Evolutionary conservation across 2,329 filamentous ascomycete genomes (phyloP).

Genomic region (Pyrenophora seminiperda): DNA sequence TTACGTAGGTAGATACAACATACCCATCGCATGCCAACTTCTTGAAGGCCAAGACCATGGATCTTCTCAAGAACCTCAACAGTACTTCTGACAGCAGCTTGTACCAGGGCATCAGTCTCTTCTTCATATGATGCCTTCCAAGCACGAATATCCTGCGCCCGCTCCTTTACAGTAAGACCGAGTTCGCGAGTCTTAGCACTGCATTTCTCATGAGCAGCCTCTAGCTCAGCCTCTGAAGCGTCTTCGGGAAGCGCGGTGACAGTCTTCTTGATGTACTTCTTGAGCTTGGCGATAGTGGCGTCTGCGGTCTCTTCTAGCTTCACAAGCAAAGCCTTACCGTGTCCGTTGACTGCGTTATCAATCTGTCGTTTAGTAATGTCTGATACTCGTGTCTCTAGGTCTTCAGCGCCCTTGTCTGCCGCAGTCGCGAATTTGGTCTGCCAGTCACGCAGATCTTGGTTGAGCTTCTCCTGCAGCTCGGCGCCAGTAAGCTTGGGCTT

Average conservation of each 20-base stretch:
- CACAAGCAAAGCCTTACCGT: constrained; percentile 69
- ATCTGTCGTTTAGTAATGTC: constrained; percentile 77
- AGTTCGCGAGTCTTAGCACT: constrained; percentile 65
- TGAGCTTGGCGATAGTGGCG: constrained; percentile 68
- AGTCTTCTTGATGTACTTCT: constrained; percentile 66
- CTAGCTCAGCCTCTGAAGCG: constrained; percentile 58
- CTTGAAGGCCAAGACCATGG: constrained; percentile 81
- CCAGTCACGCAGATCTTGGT: constrained; percentile 81
- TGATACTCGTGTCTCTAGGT: constrained; percentile 65
- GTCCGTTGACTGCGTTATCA: constrained; percentile 66
- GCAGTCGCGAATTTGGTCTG: constrained; percentile 85
- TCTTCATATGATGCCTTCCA: constrained; percentile 77
- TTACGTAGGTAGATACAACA: background rate
- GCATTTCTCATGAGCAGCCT: constrained; percentile 60
- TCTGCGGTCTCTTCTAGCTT: constrained; percentile 71
- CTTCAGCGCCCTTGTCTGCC: constrained; percentile 79
- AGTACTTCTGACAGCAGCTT: constrained; percentile 76
- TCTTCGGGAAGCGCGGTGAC: constrained; percentile 63
- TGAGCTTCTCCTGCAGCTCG: constrained; percentile 65
- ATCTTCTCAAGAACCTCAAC: constrained; percentile 82
- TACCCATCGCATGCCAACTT: constrained; percentile 85
- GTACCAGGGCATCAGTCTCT: constrained; percentile 71
- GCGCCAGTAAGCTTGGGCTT: constrained; percentile 35
- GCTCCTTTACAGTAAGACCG: constrained; percentile 74
- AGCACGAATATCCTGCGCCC: constrained; percentile 74